phyloP scores from a whole-genome alignment of 345 rosid species.

The Bruguiera parviflora region DNA sequence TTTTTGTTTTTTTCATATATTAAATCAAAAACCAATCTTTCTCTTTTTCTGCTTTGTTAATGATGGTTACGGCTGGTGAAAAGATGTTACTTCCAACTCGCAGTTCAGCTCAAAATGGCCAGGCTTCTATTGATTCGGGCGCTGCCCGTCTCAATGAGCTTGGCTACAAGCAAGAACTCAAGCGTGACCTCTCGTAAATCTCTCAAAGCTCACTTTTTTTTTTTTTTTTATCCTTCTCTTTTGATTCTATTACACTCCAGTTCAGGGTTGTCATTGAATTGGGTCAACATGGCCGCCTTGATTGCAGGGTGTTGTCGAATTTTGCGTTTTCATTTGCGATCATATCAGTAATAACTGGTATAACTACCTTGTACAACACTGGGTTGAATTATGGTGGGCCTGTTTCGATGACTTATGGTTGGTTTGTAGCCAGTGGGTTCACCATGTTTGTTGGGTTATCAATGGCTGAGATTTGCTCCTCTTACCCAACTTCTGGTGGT shows the following conservation, averaged over 20 bases:
- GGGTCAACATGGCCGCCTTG: neutral
- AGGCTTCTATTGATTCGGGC: constrained; percentile 53
- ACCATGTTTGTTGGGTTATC: constrained; percentile 84
- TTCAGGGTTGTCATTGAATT: constrained; percentile 7
- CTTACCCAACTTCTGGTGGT: constrained; percentile 96
- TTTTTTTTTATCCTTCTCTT: neutral
- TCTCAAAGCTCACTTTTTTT: constrained; percentile 12
- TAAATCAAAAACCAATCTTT: no score
- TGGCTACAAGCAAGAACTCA: constrained; percentile 97
- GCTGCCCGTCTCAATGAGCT: constrained; percentile 75
- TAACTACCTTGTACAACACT: constrained; percentile 81
- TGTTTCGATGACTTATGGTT: constrained; percentile 74
- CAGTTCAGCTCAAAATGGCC: constrained; percentile 19
- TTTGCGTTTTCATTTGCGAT: constrained; percentile 94
- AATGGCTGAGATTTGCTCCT: constrained; percentile 96
- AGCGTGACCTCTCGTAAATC: constrained; percentile 86
- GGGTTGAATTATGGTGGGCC: constrained; percentile 82
- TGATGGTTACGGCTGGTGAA: neutral
- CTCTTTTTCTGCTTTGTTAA: no score
- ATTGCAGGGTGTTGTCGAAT: constrained; percentile 79
- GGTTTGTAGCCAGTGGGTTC: constrained; percentile 77
- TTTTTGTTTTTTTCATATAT: no score
- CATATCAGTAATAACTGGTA: constrained; percentile 85
- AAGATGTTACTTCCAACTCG: constrained; percentile 33
- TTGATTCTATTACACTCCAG: neutral